Conservation (phyloP, 441 rosid species). For the Euphorbia schlechtendalii region DNA sequence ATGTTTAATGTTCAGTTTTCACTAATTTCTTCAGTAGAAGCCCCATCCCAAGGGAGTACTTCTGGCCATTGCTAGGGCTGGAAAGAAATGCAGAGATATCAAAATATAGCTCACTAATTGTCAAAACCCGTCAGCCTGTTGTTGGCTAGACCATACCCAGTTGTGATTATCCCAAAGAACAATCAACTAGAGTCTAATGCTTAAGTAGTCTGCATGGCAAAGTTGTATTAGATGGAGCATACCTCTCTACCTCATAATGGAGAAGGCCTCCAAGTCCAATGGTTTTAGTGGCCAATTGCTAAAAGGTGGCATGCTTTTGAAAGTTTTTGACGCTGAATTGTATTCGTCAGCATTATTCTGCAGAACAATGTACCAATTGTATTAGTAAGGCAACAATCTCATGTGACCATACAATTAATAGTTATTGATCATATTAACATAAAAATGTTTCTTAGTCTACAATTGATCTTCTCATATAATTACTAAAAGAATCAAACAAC, state of each 20-base stretch:
- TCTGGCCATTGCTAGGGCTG: constrained; percentile 63
- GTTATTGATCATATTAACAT: background rate
- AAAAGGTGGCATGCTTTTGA: constrained; percentile 38
- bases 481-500: constrained; percentile 6
- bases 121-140: no score
- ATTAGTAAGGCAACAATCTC: constrained; percentile 5
- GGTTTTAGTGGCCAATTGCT: constrained; percentile 50
- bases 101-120: no score
- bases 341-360: constrained; percentile 62
- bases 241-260: constrained; percentile 19
- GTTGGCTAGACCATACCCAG: background rate
- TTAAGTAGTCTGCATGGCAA: background rate
- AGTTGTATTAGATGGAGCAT: background rate
- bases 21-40: constrained; percentile 78
- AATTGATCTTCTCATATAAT: background rate
- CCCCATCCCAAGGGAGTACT: constrained; percentile 55
- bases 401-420: background rate
- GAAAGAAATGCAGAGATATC: constrained; percentile 68
- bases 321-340: constrained; percentile 28
- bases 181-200: background rate
- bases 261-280: constrained; percentile 37
- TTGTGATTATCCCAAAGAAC: background rate
- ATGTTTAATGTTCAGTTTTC: constrained; percentile 54
- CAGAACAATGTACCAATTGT: constrained; percentile 20
- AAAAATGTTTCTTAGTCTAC: background rate